These are phyloP conservation scores for Larix kaempferi DNA, from an alignment of 75 land plant species.

Conservation along the genomic window DNA sequence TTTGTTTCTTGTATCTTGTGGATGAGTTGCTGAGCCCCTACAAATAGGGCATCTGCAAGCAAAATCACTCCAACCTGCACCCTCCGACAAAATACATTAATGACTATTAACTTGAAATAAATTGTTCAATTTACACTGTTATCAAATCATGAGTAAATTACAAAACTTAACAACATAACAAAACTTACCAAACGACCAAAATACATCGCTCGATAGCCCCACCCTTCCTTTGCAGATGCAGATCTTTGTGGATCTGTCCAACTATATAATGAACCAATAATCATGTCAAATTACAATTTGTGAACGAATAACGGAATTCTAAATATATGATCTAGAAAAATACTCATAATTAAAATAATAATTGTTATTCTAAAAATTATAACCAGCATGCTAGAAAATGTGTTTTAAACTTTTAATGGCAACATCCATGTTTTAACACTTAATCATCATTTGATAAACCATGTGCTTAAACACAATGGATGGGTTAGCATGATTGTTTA, in stretches of 20 bases:
- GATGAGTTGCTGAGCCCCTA: conserved; percentile 69
- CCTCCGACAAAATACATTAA: not conserved
- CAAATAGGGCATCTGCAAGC: conserved; percentile 66
- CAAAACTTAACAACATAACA: no score
- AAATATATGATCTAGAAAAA: no score
- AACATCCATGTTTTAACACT: no score
- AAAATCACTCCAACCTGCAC: conserved; percentile 64
- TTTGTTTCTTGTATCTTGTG: conserved; percentile 41
- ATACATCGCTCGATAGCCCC: conserved; percentile 67
- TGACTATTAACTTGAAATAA: conserved; percentile 1
- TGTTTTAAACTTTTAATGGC: no score
- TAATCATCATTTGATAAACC: no score
- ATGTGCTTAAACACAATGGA: no score
- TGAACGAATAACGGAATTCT: no score
- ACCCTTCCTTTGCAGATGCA: conserved; percentile 80
- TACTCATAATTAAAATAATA: no score
- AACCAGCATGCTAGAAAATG: no score
- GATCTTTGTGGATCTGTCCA: conserved; percentile 95
- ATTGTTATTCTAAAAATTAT: no score
- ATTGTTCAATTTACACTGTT: not conserved
- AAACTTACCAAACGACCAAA: conserved; percentile 74
- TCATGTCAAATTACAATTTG: not conserved
- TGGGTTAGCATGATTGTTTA: no score
- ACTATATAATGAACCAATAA: conserved; percentile 26
- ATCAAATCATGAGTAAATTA: not conserved